Base-by-base conservation (phyloP, 2,329 filamentous ascomycete genomes). In the Xylaria sp. region DNA sequence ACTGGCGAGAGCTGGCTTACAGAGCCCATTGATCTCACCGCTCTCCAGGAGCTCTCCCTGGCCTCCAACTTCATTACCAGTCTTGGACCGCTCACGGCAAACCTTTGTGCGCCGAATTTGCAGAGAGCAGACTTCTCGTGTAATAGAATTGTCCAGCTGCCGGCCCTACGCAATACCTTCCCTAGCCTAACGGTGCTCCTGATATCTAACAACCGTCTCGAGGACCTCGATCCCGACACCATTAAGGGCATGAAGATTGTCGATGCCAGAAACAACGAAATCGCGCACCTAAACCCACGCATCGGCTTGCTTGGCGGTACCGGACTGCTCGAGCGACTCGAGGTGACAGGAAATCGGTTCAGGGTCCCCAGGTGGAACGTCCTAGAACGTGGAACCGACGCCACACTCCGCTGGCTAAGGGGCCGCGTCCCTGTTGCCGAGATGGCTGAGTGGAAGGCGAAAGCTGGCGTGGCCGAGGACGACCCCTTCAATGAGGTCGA, bases 321-420 rank as follows among this genome's bases (percentile, higher is more conserved):
- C 4, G 78, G 79, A 2, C 74, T 85, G 64, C 59, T 84, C 74
- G 76, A 89, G 78, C 72, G 82, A 49, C 76, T 97, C 8, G 88
- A 96, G 44, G 88, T 96, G 3, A 84, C 83, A 22, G 92, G 92
- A 0, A 97, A 97, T 69, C 81, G 86, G 26, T 97, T 97, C 74
- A 82, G 91, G 26, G 91, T 97, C 26, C 93, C 93, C 0, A 85
- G 90, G 52, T 92, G 89, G 76, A 89, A 89, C 59, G 82, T 96
- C 6, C 75, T 97, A 44, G 89, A 93, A 56, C 89, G 91, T 58
- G 93, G 93, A 0, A 97, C 92, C 0, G 91, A 96, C 64, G 88
- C 90, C 2, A 87, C 91, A 0, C 75, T 97, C 61, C 80, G 86
- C 45, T 96, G 91, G 89, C 72, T 97, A 46, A 82, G 90, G 56